phyloP scores from a whole-genome alignment of 2,329 filamentous ascomycete species.

The Pestalotiopsis fici region DNA sequence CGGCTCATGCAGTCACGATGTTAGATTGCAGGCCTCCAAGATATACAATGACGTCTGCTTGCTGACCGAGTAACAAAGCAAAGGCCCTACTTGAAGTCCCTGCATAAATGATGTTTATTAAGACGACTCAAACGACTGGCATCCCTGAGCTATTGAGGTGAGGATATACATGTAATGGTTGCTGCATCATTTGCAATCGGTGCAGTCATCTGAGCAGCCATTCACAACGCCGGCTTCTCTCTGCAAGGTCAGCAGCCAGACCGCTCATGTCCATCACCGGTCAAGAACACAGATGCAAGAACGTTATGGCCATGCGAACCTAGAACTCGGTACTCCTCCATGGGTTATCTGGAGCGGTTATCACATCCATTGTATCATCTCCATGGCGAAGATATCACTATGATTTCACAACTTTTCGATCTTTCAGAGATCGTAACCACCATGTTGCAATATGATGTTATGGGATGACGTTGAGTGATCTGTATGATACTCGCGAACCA shows the following conservation, averaged over 20 bases:
- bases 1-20: constrained; percentile 9
- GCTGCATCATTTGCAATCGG: background rate
- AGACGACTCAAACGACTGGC: background rate
- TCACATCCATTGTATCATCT: background rate
- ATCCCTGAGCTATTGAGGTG: too few relatives aligned
- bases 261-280: background rate
- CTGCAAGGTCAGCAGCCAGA: background rate
- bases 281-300: background rate
- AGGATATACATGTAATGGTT: background rate
- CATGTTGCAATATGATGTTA: background rate
- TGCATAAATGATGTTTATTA: background rate
- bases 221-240: background rate
- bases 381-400: background rate
- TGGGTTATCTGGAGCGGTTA: background rate
- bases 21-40: background rate
- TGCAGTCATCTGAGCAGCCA: background rate
- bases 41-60: constrained; percentile 10
- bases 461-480: background rate
- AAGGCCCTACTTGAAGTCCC: background rate
- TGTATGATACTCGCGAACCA: background rate
- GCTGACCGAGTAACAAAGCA: background rate
- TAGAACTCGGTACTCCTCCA: background rate
- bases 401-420: background rate
- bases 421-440: background rate
- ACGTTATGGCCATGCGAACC: background rate